Percentiles rank a stretch among this genome's conserved stretches.
These are phyloP conservation scores for Acer yangbiense DNA, from an alignment of 345 rosid genomes.

Conservation along the genomic window DNA sequence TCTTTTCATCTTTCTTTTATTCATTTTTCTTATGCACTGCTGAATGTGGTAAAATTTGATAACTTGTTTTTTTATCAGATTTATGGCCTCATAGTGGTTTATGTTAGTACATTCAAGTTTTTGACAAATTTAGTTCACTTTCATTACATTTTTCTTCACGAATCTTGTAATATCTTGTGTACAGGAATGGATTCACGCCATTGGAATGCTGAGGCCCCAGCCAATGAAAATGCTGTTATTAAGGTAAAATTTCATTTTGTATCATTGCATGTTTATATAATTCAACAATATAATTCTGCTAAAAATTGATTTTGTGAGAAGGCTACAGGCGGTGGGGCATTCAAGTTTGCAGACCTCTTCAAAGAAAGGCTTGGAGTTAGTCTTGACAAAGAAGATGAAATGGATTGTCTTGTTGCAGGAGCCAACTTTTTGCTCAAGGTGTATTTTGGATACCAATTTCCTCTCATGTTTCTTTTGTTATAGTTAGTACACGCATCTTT, in stretches of 20 bases:
- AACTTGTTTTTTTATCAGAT: neutral
- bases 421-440: slow-evolving; percentile 98
- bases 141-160: neutral
- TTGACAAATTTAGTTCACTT: slow-evolving; percentile 12
- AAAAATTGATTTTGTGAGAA: slow-evolving; percentile 46
- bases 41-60: neutral
- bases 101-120: slow-evolving; percentile 11
- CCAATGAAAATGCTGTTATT: slow-evolving; percentile 49
- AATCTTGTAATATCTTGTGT: slow-evolving; percentile 10
- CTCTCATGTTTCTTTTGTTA: neutral
- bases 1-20: slow-evolving; percentile 16
- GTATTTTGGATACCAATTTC: slow-evolving; percentile 22
- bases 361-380: slow-evolving; percentile 94
- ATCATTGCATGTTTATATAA: neutral
- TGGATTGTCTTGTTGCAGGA: slow-evolving; percentile 98
- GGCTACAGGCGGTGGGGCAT: slow-evolving; percentile 99
- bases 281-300: slow-evolving; percentile 17
- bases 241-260: slow-evolving; percentile 42
- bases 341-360: slow-evolving; percentile 86
- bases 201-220: slow-evolving; percentile 46
- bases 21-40: slow-evolving; percentile 9
- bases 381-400: slow-evolving; percentile 98
- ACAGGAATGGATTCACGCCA: slow-evolving; percentile 50
- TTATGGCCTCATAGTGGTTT: neutral
- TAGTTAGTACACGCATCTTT: slow-evolving; percentile 1